Conservation (phyloP, 495 filamentous ascomycete species). For the Aspergillus nidulans region DNA sequence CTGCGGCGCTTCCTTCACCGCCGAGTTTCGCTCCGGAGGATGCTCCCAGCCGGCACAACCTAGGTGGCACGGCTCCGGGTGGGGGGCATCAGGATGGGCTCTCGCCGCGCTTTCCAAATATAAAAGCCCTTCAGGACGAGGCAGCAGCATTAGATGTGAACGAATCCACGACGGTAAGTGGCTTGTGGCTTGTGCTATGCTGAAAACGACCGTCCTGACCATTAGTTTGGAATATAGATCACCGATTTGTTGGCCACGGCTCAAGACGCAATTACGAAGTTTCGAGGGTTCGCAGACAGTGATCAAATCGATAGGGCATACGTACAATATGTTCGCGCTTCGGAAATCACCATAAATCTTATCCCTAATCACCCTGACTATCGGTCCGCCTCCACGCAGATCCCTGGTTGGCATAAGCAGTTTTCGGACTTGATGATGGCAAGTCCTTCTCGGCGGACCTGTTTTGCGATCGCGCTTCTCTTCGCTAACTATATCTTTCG, state of each 20-base stretch:
- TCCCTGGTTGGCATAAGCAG: conserved; percentile 36
- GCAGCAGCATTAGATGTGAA: conserved; percentile 38
- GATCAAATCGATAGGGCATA: conserved; percentile 58
- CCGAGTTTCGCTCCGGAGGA: conserved; percentile 36
- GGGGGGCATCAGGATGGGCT: conserved; percentile 25
- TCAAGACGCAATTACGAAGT: conserved; percentile 33
- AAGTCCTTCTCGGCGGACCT: not conserved
- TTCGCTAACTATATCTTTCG: conserved; percentile 11
- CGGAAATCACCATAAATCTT: conserved; percentile 66
- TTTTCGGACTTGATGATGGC: conserved; percentile 42
- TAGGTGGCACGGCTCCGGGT: conserved; percentile 30
- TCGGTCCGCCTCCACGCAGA: conserved; percentile 29
- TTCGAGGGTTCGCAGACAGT: conserved; percentile 39
- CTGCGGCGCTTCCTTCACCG: conserved; percentile 40
- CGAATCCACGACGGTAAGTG: conserved; percentile 40
- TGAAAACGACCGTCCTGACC: not conserved
- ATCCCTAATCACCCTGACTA: conserved; percentile 71
- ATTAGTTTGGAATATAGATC: conserved; percentile 24
- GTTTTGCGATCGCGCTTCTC: not conserved
- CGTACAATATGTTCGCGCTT: conserved; percentile 75
- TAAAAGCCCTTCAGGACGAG: conserved; percentile 65
- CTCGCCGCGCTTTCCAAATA: conserved; percentile 56
- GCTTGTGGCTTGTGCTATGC: not conserved
- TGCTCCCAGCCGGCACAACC: conserved; percentile 22
- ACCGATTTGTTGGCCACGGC: conserved; percentile 31